phyloP scores from a whole-genome alignment of 2,329 filamentous ascomycete genomes.

The Calonectria pauciramosa region DNA sequence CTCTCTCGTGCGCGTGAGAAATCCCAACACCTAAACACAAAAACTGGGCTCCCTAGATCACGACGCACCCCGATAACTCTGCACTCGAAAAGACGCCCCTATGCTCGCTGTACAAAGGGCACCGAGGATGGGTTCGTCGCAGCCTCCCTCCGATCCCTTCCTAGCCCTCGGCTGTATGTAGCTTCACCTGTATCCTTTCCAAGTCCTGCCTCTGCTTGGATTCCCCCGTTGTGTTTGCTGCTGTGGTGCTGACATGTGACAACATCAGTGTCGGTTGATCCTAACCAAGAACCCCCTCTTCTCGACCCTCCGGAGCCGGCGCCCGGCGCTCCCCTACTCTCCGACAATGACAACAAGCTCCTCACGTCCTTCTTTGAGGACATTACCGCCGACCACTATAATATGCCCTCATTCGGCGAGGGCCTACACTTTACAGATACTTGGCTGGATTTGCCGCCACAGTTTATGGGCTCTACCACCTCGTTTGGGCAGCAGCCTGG shows the following conservation, averaged over 20 bases:
- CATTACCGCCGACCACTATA: conserved; percentile 65
- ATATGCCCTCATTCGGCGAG: conserved; percentile 64
- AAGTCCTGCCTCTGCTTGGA: background rate
- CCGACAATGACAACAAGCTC: conserved; percentile 71
- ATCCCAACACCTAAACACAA: conserved; percentile 14
- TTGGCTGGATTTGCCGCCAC: conserved; percentile 73
- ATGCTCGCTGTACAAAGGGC: conserved; percentile 69
- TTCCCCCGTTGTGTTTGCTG: background rate
- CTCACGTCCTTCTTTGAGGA: conserved; percentile 71
- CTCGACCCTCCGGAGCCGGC: conserved; percentile 72
- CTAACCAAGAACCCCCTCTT: conserved; percentile 60
- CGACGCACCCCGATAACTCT: conserved; percentile 22
- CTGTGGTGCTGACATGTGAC: conserved; percentile 44
- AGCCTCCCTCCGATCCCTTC: conserved; percentile 65
- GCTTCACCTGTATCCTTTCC: background rate
- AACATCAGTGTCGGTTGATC: conserved; percentile 60
- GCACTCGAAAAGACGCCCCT: conserved; percentile 55
- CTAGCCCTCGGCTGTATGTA: conserved; percentile 78
- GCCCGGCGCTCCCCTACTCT: conserved; percentile 74
- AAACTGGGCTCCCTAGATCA: conserved; percentile 18
- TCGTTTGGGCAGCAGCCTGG: conserved; percentile 70
- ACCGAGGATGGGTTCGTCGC: conserved; percentile 72
- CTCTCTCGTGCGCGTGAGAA: background rate
- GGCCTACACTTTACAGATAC: conserved; percentile 63
- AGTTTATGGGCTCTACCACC: conserved; percentile 75